phyloP scores from a whole-genome alignment of 768 basidiomycete species.

The Strobilomyces dryophilus region DNA sequence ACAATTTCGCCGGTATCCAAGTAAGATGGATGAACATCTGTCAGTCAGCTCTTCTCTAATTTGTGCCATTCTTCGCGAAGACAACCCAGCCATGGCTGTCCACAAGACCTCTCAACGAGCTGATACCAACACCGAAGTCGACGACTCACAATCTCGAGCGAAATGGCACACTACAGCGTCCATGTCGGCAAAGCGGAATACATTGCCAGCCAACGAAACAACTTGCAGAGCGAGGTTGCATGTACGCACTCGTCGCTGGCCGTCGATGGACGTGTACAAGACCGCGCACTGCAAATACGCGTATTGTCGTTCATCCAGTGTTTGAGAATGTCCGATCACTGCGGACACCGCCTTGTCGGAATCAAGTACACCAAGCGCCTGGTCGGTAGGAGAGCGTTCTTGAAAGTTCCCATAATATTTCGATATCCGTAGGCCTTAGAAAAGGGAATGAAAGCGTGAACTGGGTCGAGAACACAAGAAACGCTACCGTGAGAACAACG shows the following conservation, averaged over 20 bases:
- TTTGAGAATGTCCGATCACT: slow-evolving; percentile 65
- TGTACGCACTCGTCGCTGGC: slow-evolving; percentile 79
- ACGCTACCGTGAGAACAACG: slow-evolving; percentile 78
- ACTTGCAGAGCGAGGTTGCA: slow-evolving; percentile 84
- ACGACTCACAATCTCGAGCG: slow-evolving; percentile 67
- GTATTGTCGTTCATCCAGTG: slow-evolving; percentile 65
- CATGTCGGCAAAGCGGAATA: slow-evolving; percentile 89
- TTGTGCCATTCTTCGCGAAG: slow-evolving; percentile 56
- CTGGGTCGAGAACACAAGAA: background rate
- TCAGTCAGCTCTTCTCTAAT: slow-evolving; percentile 86
- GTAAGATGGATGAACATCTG: slow-evolving; percentile 71
- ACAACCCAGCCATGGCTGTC: slow-evolving; percentile 66
- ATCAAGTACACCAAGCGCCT: slow-evolving; percentile 76
- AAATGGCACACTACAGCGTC: slow-evolving; percentile 75
- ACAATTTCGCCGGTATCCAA: slow-evolving; percentile 87
- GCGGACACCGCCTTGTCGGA: slow-evolving; percentile 78
- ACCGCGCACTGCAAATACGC: slow-evolving; percentile 84
- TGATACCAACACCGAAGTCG: background rate
- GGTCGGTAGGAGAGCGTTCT: slow-evolving; percentile 61
- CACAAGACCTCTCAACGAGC: background rate
- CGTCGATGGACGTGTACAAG: slow-evolving; percentile 75
- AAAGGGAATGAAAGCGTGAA: slow-evolving; percentile 8
- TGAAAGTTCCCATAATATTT: slow-evolving; percentile 73
- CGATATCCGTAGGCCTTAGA: slow-evolving; percentile 56
- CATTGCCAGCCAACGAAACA: slow-evolving; percentile 79